These are phyloP conservation scores for Leptographium wingfieldii DNA, from an alignment of 2,329 filamentous ascomycete species.

Conservation along the genomic window DNA sequence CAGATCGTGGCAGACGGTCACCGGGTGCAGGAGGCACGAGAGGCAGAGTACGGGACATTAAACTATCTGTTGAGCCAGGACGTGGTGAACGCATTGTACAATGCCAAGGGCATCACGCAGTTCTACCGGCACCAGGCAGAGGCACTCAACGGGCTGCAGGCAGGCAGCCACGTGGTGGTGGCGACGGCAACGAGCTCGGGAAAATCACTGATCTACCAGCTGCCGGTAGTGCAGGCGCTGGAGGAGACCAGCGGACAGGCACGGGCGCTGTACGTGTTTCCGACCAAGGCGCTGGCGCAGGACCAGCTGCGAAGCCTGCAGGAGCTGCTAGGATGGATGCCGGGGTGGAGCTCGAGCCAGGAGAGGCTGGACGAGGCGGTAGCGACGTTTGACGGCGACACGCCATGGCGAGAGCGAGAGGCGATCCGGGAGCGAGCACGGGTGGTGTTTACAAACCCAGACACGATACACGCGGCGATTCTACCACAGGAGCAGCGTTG, in stretches of 20 bases:
- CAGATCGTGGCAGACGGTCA: conserved; percentile 93
- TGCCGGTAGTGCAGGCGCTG: conserved; percentile 78
- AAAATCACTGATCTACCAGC: conserved; percentile 95
- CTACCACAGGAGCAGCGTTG: conserved; percentile 83
- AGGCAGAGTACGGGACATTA: conserved; percentile 69
- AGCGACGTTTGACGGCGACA: conserved; percentile 95
- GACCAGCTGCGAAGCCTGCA: conserved; percentile 84
- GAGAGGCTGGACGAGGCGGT: conserved; percentile 35
- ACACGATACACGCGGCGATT: conserved; percentile 94
- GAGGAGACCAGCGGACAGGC: conserved; percentile 59
- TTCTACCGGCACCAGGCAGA: conserved; percentile 89
- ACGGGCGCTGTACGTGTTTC: conserved; percentile 94
- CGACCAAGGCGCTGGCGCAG: conserved; percentile 90
- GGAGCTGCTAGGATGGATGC: conserved; percentile 72
- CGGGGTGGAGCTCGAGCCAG: conserved; percentile 43
- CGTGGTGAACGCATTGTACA: conserved; percentile 92
- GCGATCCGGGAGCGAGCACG: conserved; percentile 74
- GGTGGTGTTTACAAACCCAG: conserved; percentile 94
- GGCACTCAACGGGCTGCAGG: conserved; percentile 77
- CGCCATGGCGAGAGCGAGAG: conserved; percentile 66
- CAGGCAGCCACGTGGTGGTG: conserved; percentile 78
- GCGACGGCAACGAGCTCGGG: conserved; percentile 93
- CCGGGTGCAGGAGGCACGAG: conserved; percentile 77
- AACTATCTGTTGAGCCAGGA: conserved; percentile 79
- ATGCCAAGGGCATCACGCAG: conserved; percentile 71